phyloP scores from a whole-genome alignment of 176 grass and related monocot genomes.

The Triticum timopheevii region DNA sequence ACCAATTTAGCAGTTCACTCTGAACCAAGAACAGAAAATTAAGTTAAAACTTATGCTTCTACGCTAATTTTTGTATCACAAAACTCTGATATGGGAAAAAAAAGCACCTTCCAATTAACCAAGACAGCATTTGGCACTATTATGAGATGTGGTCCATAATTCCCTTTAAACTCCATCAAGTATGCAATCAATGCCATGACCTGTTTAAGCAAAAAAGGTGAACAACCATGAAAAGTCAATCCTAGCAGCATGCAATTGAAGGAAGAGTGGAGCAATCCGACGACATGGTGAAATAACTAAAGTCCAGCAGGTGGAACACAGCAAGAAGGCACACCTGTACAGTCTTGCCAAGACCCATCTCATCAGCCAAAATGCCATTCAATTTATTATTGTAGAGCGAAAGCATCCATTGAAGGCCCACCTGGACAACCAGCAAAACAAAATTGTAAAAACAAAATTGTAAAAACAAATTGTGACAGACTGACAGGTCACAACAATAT shows the following conservation, averaged over 20 bases:
- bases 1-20: conserved; percentile 94
- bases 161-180: conserved; percentile 99
- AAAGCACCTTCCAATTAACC: conserved; percentile 96
- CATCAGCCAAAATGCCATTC: conserved; percentile 99
- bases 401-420: conserved; percentile 99
- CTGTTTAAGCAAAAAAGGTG: conserved; percentile 42
- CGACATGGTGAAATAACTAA: conserved; percentile 15
- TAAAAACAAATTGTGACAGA: conserved; percentile 9
- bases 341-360: conserved; percentile 99
- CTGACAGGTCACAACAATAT: conserved; percentile 1
- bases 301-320: conserved; percentile 3
- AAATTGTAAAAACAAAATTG: conserved; percentile 16
- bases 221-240: conserved; percentile 19
- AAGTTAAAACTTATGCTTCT: conserved; percentile 23
- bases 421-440: conserved; percentile 49
- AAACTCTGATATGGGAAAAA: conserved; percentile 6
- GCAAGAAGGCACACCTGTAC: conserved; percentile 74
- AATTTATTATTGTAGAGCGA: conserved; percentile 99
- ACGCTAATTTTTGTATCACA: conserved; percentile 16
- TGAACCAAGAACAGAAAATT: conserved; percentile 52
- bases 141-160: conserved; percentile 98
- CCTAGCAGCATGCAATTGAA: conserved; percentile 14
- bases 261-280: not conserved
- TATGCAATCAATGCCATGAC: conserved; percentile 98
- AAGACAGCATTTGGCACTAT: conserved; percentile 99